Evolutionary conservation across 345 rosid genomes (phyloP).

Genomic region (Stellera chamaejasme): DNA sequence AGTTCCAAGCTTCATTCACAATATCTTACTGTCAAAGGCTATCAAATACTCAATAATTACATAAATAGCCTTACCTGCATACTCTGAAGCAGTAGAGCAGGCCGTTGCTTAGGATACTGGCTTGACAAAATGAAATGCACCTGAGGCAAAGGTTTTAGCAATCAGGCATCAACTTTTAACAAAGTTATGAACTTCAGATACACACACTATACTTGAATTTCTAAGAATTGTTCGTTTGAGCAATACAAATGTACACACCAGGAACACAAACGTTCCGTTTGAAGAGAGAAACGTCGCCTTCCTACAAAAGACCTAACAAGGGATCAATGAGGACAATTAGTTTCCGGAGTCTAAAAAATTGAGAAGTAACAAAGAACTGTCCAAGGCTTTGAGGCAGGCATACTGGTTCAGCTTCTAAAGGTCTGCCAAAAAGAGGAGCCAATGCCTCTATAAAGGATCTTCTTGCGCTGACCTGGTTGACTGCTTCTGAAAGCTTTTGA

Average conservation of each 20-base stretch:
- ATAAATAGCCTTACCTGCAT: slow-evolving; percentile 22
- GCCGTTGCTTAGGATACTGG: slow-evolving; percentile 53
- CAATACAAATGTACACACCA: slow-evolving; percentile 31
- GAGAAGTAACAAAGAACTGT: slow-evolving; percentile 1
- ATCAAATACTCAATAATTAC: background rate
- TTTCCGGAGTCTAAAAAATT: slow-evolving; percentile 3
- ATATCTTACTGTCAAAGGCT: no score
- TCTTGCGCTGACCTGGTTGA: slow-evolving; percentile 50
- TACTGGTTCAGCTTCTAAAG: slow-evolving; percentile 89
- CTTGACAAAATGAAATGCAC: slow-evolving; percentile 59
- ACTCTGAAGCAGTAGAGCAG: slow-evolving; percentile 39
- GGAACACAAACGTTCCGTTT: slow-evolving; percentile 66
- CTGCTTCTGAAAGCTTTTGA: slow-evolving; percentile 62
- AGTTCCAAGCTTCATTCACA: background rate
- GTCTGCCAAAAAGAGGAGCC: slow-evolving; percentile 66
- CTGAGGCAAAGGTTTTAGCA: slow-evolving; percentile 23
- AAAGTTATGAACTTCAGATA: no score
- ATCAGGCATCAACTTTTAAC: background rate
- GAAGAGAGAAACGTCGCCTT: slow-evolving; percentile 62
- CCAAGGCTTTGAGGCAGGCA: slow-evolving; percentile 14
- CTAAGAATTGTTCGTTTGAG: no score
- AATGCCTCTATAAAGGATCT: slow-evolving; percentile 73
- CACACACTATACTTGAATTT: no score
- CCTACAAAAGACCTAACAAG: slow-evolving; percentile 66
- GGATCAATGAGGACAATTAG: slow-evolving; percentile 16